Evolutionary conservation across 73 alveolate genomes (phyloP), one percentile per base, ranked within the genome.

Genomic region (Paramecium sonneborni): DNA sequence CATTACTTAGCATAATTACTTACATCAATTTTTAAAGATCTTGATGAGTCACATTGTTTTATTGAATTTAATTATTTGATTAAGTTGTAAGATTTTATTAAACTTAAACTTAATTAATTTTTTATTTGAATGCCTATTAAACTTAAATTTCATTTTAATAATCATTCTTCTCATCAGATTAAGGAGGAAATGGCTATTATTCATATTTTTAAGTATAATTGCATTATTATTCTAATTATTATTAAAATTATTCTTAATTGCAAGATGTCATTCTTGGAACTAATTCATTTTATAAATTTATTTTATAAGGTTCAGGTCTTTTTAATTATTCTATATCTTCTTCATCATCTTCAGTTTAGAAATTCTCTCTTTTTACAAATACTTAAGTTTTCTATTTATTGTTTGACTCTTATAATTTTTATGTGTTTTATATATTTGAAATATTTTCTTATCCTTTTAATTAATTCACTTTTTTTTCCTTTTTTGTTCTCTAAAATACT

Each of bases 11-110:
- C 74, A 79, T 20, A 15, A 79, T 79, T 8, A 79, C 90, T 7
- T 39, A 2, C 90, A 79, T 79, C 48, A 79, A 43, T 79, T 79
- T 79, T 46, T 79, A 34, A 8, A 79, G 44, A 79, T 79, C 90
- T 26, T 38, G 6, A 30, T 79, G 55, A n/a, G 76, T 79, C 18
- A 44, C 90, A 23, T 20, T 14, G 15, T 79, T 18, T 79, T 14
- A 30, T 46, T 21, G 62, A 18, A 14, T 30, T 52, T n/a, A 52
- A 52, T 52, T 52, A 18, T 18, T 52, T 52, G 68, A 30, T 52
- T 52, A 21, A 52, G 68, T 52, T 18, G 6, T 14, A 52, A 15
- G 18, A 18, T 7, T 52, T 18, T 52, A 52, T 52, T 52, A 52
- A 4, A 18, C 30, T 52, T 52, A 52, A 4, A 18, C 30, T 52